phyloP scores from a whole-genome alignment of 345 rosid species.

The Pseudoturritis turrita region DNA sequence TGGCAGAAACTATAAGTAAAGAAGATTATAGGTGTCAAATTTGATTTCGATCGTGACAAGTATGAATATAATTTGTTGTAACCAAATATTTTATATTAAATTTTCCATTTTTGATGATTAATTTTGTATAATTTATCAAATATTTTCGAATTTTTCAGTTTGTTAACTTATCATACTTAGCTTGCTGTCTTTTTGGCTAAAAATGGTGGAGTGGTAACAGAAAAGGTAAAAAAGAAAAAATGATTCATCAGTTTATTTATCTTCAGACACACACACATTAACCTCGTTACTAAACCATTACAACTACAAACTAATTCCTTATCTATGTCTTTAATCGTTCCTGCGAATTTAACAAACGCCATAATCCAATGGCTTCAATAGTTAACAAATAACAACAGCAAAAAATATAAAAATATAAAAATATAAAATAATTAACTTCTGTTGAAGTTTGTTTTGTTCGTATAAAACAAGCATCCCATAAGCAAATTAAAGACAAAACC shows the following conservation, averaged over 20 bases:
- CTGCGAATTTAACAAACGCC: background rate
- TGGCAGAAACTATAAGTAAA: too few relatives aligned
- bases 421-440: too few relatives aligned
- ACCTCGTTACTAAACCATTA: background rate
- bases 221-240: background rate
- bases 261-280: background rate
- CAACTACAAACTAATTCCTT: conserved; percentile 1
- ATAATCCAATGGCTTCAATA: background rate
- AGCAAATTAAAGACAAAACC: background rate
- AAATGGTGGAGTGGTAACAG: background rate
- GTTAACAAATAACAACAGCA: background rate
- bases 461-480: background rate
- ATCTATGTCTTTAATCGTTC: background rate
- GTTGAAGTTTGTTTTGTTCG: background rate
- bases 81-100: too few relatives aligned
- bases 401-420: background rate
- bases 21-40: too few relatives aligned
- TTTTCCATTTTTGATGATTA: too few relatives aligned
- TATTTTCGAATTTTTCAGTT: too few relatives aligned
- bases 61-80: too few relatives aligned
- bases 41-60: too few relatives aligned
- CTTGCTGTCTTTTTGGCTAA: background rate
- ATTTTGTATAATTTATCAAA: too few relatives aligned
- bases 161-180: too few relatives aligned
- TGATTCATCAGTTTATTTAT: too few relatives aligned